Evolutionary conservation across 768 basidiomycete species (phyloP).

Genomic region (Erythrobasidium yunnanense): DNA sequence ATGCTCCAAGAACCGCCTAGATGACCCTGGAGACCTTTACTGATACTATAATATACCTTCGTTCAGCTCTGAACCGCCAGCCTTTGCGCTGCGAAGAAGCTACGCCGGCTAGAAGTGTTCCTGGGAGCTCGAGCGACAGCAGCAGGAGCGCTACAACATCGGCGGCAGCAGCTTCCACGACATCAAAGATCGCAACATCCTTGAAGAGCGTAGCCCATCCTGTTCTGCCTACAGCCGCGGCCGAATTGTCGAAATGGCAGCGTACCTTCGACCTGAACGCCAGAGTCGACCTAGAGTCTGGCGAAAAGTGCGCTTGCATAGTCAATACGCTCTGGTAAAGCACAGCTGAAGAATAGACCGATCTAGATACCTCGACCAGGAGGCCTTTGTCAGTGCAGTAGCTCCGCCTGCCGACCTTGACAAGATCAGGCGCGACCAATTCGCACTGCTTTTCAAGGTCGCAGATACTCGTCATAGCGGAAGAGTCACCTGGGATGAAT

Average conservation of each 20-base stretch:
- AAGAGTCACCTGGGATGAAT: slow-evolving; percentile 86
- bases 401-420: slow-evolving; percentile 73
- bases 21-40: too few species aligned
- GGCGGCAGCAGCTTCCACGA: not conserved
- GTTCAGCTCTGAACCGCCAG: slow-evolving; percentile 2
- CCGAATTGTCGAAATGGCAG: slow-evolving; percentile 51
- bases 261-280: slow-evolving; percentile 77
- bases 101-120: not conserved
- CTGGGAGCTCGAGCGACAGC: slow-evolving; percentile 5
- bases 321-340: too few species aligned
- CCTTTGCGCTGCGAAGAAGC: slow-evolving; percentile 21
- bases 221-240: not conserved
- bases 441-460: slow-evolving; percentile 76
- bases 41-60: not conserved
- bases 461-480: slow-evolving; percentile 68
- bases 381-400: slow-evolving; percentile 89
- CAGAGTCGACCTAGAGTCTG: slow-evolving; percentile 53
- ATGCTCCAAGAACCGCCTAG: too few species aligned
- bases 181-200: not conserved
- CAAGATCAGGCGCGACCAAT: slow-evolving; percentile 78
- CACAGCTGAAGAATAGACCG: too few species aligned
- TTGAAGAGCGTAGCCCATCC: not conserved
- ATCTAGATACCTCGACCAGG: slow-evolving; percentile 75
- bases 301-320: slow-evolving; percentile 76
- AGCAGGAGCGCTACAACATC: not conserved